Base-by-base conservation (phyloP, 257 asterid genomes). In the Plantago elongata region DNA sequence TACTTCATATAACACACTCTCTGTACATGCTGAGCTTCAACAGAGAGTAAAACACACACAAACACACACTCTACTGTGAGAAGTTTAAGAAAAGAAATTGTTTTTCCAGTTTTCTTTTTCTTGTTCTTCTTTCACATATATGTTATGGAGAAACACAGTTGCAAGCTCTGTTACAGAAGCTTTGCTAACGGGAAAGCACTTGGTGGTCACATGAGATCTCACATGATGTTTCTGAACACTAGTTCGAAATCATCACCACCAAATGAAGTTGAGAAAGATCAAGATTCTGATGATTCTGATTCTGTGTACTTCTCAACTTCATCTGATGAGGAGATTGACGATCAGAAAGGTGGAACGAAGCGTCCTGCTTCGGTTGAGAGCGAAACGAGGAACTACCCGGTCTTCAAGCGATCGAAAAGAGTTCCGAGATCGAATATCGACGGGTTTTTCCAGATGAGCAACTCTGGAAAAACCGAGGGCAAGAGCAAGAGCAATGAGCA, bases 191-290 rank as follows among this genome's bases (percentile, higher is more conserved):
- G 98, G 0, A 84, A 84, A 71, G 95, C 98, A 71, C 59, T 91
- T 7, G 98, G 98, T 34, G 95, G 96, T 9, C 98, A 91, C 77
- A 84, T 86, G 98, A 91, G 94, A 84, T 91, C 92, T 49, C 98
- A 91, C 75, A 72, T 79, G 81, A 75, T 77, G 86, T 72, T 65
- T 67, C 75, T 68, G 13, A 63, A 68, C 34, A 56, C 40, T 38
- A 57, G 66, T 38, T 45, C 52, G 38, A 65, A 77, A 38, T 60
- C 71, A 9, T 22, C 27, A 22, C 27, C 27, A 22, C 1, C 27
- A 22, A 22, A 22, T 34, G 40, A 34, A 34, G 40, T 34, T 34
- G 51, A 45, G 2, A 51, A 51, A 29, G 42, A 15, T 15, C 60
- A 30, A 22, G 40, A 61, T 8, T 40, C 69, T 9, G 75, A 72